phyloP scores from a whole-genome alignment of 768 basidiomycete genomes.

The Mycena latifolia region DNA sequence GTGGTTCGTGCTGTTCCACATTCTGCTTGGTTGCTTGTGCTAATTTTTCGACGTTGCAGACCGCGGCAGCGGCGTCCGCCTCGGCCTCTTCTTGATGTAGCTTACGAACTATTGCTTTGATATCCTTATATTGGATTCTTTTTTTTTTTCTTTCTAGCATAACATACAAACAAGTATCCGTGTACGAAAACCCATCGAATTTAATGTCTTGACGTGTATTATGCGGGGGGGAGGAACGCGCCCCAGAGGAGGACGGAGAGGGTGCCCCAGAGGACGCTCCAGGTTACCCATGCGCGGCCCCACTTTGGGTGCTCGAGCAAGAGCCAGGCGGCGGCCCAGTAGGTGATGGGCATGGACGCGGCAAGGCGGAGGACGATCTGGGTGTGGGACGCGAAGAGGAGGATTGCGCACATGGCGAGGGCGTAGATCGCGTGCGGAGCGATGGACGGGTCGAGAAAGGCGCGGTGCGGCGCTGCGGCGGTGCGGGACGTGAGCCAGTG shows the following conservation, averaged over 20 bases:
- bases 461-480: constrained; percentile 3
- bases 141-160: background rate
- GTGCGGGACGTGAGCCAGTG: constrained; percentile 29
- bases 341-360: constrained; percentile 80
- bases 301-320: constrained; percentile 59
- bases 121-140: no score
- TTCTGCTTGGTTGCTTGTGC: background rate
- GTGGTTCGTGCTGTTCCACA: constrained; percentile 5
- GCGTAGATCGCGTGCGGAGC: constrained; percentile 85
- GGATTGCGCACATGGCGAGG: constrained; percentile 65
- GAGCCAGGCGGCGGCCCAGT: constrained; percentile 89
- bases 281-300: constrained; percentile 78
- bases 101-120: background rate
- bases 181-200: constrained; percentile 22
- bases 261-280: constrained; percentile 84
- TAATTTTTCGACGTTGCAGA: background rate
- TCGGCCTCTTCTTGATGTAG: constrained; percentile 22
- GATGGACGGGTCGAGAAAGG: constrained; percentile 55
- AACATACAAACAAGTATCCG: constrained; percentile 14
- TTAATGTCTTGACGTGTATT: constrained; percentile 28
- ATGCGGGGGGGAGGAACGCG: constrained; percentile 93
- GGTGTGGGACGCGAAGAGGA: constrained; percentile 86
- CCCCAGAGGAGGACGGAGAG: constrained; percentile 83
- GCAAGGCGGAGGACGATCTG: constrained; percentile 89
- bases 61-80: constrained; percentile 8